These are phyloP conservation scores for barrel medic (Medicago truncatula) DNA, from an alignment of 306 rosid genomes.

Conservation along the genomic window MtrunA17r5.0-ANR NC_053049.1:19210501-19211000, in stretches of 20 bases:
- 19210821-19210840: slow-evolving; percentile 67
- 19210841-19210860: slow-evolving; percentile 43
- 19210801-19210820: slow-evolving; percentile 72
- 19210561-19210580: rapidly evolving
- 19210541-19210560: too few species aligned
- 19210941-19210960: too few species aligned
- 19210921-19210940: too few species aligned
- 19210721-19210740: slow-evolving; percentile 37
- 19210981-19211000: too few species aligned
- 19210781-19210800: neutral
- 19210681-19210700: slow-evolving; percentile 86
- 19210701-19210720: slow-evolving; percentile 97
- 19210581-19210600: too few species aligned
- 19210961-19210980: too few species aligned
- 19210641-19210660: slow-evolving; percentile 58
- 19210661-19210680: slow-evolving; percentile 65
- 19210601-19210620: too few species aligned
- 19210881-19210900: too few species aligned
- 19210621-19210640: slow-evolving; percentile 31
- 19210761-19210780: neutral
- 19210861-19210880: too few species aligned
- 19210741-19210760: neutral
- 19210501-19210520: slow-evolving; percentile 51
- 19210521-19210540: too few species aligned
- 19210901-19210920: too few species aligned